Evolutionary conservation across 495 filamentous ascomycete genomes (phyloP).

Genomic region (Sordaria brevicollis): DNA sequence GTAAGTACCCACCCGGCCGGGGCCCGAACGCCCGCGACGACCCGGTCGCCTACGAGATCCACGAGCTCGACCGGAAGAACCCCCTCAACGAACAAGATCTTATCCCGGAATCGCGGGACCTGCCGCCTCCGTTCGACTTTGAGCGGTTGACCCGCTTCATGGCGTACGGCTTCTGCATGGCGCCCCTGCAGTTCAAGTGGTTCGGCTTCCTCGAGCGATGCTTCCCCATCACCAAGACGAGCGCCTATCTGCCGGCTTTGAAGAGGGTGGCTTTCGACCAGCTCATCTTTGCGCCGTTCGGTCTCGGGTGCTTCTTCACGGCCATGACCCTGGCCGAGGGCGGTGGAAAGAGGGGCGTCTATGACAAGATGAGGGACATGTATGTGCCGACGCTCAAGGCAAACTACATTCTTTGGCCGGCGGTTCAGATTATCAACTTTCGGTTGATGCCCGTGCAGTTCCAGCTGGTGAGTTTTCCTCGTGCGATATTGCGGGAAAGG

Average conservation of each 20-base stretch:
- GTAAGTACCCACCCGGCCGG: conserved; percentile 36
- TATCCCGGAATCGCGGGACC: conserved; percentile 49
- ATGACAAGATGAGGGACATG: conserved; percentile 81
- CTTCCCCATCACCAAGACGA: conserved; percentile 75
- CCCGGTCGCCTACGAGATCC: conserved; percentile 77
- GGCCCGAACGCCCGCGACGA: conserved; percentile 46
- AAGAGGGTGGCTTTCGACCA: conserved; percentile 92
- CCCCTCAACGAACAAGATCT: conserved; percentile 55
- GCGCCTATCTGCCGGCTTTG: conserved; percentile 63
- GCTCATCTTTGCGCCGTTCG: conserved; percentile 86
- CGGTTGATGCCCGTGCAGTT: conserved; percentile 89
- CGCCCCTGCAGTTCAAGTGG: conserved; percentile 95
- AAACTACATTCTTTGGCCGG: conserved; percentile 92
- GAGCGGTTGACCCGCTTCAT: conserved; percentile 89
- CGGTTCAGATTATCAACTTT: conserved; percentile 96
- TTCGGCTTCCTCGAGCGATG: conserved; percentile 73
- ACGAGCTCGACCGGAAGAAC: conserved; percentile 78
- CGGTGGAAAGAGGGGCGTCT: conserved; percentile 69
- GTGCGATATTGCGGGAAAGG: not conserved
- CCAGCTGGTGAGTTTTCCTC: conserved; percentile 67
- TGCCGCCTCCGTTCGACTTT: conserved; percentile 87
- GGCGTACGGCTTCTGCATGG: conserved; percentile 92
- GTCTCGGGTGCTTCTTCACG: conserved; percentile 84
- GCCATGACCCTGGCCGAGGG: conserved; percentile 97
- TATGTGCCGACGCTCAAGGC: conserved; percentile 92